phyloP scores from a whole-genome alignment of 371 early-diverging fungal species.

The Haplosporangium sp. region DNA sequence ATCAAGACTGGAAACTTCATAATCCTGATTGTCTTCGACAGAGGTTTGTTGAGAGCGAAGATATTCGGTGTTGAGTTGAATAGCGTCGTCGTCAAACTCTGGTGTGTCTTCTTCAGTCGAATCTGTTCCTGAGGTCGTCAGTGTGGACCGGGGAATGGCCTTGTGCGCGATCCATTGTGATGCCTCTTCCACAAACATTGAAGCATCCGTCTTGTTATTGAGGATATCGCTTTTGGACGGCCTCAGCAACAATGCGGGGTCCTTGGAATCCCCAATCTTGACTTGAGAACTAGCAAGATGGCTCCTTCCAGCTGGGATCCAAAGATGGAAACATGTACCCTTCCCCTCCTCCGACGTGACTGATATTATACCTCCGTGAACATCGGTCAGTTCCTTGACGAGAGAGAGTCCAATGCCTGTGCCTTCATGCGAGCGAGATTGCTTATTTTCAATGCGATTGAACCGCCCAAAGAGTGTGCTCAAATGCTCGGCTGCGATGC shows the following conservation, averaged over 20 bases:
- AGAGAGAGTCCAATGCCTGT: conserved; percentile 60
- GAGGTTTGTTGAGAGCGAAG: conserved; percentile 18
- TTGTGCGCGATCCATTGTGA: conserved; percentile 51
- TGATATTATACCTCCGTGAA: conserved; percentile 57
- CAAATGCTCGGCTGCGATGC: conserved; percentile 53
- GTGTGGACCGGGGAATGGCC: conserved; percentile 32
- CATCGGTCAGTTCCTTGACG: conserved; percentile 57
- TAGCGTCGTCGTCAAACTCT: conserved; percentile 21
- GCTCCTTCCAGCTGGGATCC: conserved; percentile 48
- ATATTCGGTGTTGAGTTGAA: conserved; percentile 12
- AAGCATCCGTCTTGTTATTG: conserved; percentile 48
- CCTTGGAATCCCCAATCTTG: conserved; percentile 32
- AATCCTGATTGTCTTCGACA: conserved; percentile 21
- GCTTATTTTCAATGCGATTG: conserved; percentile 55
- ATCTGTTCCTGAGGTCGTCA: conserved; percentile 46
- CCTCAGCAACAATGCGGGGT: not conserved
- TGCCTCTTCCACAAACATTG: conserved; percentile 51
- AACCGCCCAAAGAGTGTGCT: conserved; percentile 57
- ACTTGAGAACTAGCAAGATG: conserved; percentile 42
- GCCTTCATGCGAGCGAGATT: conserved; percentile 58
- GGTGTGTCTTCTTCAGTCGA: conserved; percentile 50
- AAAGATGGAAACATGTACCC: conserved; percentile 55
- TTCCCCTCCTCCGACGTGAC: conserved; percentile 45
- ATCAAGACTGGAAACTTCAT: conserved; percentile 32
- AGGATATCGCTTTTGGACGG: conserved; percentile 11